A percentile compares a stretch with the other conserved stretches of the same genome.
Evolutionary conservation across 2,329 filamentous ascomycete species (phyloP).

Genomic region (Cercospora sp.): DNA sequence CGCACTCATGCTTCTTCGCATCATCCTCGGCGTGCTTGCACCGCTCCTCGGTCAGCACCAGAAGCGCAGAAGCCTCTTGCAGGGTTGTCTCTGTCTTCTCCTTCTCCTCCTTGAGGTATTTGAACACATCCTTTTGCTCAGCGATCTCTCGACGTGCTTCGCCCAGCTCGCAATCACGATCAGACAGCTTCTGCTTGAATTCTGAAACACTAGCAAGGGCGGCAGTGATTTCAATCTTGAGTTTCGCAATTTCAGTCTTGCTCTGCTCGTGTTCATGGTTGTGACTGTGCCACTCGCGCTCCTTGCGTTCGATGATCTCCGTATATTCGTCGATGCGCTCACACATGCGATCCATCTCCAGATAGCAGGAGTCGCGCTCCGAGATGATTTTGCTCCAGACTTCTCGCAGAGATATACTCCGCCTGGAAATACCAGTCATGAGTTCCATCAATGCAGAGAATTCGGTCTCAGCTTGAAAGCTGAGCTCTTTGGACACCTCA

Average conservation of each 20-base stretch:
- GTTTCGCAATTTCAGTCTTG: conserved; percentile 4
- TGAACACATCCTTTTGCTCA: conserved; percentile 10
- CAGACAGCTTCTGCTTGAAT: conserved; percentile 10
- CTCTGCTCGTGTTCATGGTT: conserved; percentile 5
- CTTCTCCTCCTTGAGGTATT: conserved; percentile 9
- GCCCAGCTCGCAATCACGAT: conserved; percentile 9
- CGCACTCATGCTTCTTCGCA: conserved; percentile 5
- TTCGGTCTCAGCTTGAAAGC: neutral
- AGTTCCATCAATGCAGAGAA: conserved; percentile 4
- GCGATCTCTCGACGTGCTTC: conserved; percentile 9
- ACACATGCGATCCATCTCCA: conserved; percentile 11
- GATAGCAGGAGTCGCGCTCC: conserved; percentile 6
- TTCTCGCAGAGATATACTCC: conserved; percentile 8
- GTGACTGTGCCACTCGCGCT: conserved; percentile 9
- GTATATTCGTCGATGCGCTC: conserved; percentile 12
- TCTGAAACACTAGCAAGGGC: conserved; percentile 6
- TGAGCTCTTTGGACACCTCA: conserved; percentile 5
- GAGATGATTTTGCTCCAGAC: conserved; percentile 12
- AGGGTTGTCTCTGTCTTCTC: conserved; percentile 12
- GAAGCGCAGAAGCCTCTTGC: conserved; percentile 1
- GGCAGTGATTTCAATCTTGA: conserved; percentile 11
- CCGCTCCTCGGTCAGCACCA: conserved; percentile 1
- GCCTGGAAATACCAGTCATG: conserved; percentile 8
- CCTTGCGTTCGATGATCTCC: conserved; percentile 8
- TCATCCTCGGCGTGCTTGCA: conserved; percentile 13